Evolutionary conservation across 2,329 filamentous ascomycete species (phyloP), one percentile per base, ranked within the genome.

Genomic region (Claviceps sp.): DNA sequence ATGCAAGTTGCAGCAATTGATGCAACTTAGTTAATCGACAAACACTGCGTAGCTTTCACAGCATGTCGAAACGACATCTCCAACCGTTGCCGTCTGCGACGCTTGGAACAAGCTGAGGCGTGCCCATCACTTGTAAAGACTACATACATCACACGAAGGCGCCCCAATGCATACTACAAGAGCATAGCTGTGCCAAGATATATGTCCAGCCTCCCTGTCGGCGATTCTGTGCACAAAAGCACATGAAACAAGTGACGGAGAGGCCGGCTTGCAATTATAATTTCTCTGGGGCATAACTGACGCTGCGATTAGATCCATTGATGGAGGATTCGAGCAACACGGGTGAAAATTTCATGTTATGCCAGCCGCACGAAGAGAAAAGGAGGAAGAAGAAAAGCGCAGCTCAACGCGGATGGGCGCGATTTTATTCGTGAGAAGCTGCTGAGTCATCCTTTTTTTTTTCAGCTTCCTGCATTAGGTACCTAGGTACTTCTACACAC

Each of bases 221-320:
- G 61, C 59, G 62, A 60, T 61, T 59, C 57, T 56, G 59, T 59
- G 61, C 57, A 14, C 58, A 51, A 52, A 8, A 60, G 55, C 58
- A 60, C 61, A 54, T 60, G 60, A 59, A 64, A 59, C 65, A 65
- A 71, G 66, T 73, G 74, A 72, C 71, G 69, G 70, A 70, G 66
- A 71, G 69, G 75, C 71, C 74, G 70, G 74, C 68, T 73, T 87
- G 85, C 85, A 89, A 91, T 91, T 86, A 76, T 77, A 71, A 72
- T 85, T 70, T 56, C 65, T 87, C 85, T 90, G 78, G 77, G 83
- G 81, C 82, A 80, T 77, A 80, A 85, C 79, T 82, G 85, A 89
- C 85, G 83, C 85, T 81, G 61, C 68, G 70, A 70, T 63, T 57
- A 58, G 57, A 73, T 76, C 73, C 74, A 76, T 81, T 71, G 69